Percentiles rank a stretch among this genome's conserved stretches.
Conservation (phyloP, 371 early-diverging fungal species). For the Blastocladiella emersonii region DNA sequence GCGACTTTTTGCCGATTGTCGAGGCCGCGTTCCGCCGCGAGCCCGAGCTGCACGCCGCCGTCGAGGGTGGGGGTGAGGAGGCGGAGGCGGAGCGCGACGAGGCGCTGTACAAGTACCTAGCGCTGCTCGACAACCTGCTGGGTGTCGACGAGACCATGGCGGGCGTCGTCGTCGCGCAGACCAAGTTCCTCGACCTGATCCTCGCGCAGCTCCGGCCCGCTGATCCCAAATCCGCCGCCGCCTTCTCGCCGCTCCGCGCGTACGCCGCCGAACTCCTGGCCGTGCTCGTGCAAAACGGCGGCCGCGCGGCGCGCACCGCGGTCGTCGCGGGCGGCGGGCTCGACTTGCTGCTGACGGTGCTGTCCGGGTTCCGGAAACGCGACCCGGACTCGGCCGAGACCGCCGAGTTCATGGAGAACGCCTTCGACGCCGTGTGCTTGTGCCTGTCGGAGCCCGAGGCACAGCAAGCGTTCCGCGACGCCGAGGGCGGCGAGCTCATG, state of each 20-base stretch:
- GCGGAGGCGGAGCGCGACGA: background rate
- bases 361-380: background rate
- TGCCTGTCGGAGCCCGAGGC: slow-evolving; percentile 32
- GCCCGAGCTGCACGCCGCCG: background rate
- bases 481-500: slow-evolving; percentile 85
- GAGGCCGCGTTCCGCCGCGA: background rate
- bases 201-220: slow-evolving; percentile 7
- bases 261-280: slow-evolving; percentile 76
- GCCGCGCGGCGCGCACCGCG: background rate
- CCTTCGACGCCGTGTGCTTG: slow-evolving; percentile 60
- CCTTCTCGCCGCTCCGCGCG: slow-evolving; percentile 60
- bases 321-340: slow-evolving; percentile 41
- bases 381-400: slow-evolving; percentile 65
- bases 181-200: slow-evolving; percentile 49
- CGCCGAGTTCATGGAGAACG: slow-evolving; percentile 75
- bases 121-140: slow-evolving; percentile 51
- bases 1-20: background rate
- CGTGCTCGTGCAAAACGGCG: slow-evolving; percentile 56
- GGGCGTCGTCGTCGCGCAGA: slow-evolving; percentile 42
- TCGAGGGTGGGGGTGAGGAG: background rate
- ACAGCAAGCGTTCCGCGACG: slow-evolving; percentile 55
- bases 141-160: slow-evolving; percentile 53
- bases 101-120: background rate
- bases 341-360: background rate
- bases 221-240: too few relatives aligned